Evolutionary conservation across 495 filamentous ascomycete genomes (phyloP), one percentile per base, ranked within the genome.

Genomic region (Ramalina intermedia): DNA sequence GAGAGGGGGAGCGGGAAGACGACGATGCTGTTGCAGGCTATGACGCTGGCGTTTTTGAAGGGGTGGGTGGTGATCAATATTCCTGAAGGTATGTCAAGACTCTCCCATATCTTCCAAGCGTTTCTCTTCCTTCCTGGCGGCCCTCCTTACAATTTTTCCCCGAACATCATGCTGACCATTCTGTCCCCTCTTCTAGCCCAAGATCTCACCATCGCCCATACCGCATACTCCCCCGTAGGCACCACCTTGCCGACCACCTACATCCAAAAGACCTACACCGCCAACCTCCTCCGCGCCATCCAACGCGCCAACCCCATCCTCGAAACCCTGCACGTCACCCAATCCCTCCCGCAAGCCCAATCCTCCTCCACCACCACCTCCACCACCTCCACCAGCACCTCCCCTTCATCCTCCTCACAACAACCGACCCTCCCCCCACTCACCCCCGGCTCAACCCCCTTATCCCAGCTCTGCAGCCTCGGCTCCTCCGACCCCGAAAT

Each of bases 21-120:
- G 59, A 73, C 88, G 47, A 68, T 94, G 60, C 61, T 94, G 49
- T 69, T 94, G 23, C 91, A 98, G 68, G 85, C 80, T 24, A 79
- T 88, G 74, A 69, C 84, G 8, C 82, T 87, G 69, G 91, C 79
- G 1, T 81, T 88, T 55, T 58, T 87, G 55, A 87, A 84, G 61
- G 73, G 81, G 16, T 95, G 87, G 87, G 72, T 94, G 29, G 90
- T 96, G 11, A 71, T 98, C 46, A 80, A 84, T 54, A 73, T 96
- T 45, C 89, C 91, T n/a, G 88, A 98, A 61, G 84, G 90, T 93
- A 71, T 56, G 67, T 53, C 2, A 33, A 33, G 7, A 11, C 7
- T 33, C 3, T 39, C 29, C 44, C 12, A 26, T 24, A 24, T 24
- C 23, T 6, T 6, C 2, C 23, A 24, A 24, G 23, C 23, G 23